Evolutionary conservation across 306 rosid genomes (phyloP).

Genomic region (Vigna reflexopilosa): DNA sequence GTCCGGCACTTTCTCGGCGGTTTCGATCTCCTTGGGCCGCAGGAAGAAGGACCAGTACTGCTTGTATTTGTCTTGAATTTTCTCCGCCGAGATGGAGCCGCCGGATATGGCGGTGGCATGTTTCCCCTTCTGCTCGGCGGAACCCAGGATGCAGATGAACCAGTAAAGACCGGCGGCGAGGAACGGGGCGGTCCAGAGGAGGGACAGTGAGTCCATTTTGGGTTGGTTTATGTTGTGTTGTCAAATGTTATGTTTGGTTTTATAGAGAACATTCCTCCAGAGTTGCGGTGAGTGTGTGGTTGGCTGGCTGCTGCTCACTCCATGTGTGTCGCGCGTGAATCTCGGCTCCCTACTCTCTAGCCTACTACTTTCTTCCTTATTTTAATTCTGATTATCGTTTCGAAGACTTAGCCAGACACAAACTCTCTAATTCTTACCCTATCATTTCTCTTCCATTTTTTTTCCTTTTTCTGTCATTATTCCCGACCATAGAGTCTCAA

Average conservation of each 20-base stretch:
- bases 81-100: slow-evolving; percentile 92
- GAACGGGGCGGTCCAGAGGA: slow-evolving; percentile 76
- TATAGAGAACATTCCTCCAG: too few species aligned
- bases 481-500: too few species aligned
- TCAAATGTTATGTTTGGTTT: neutral
- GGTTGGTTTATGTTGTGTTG: too few species aligned
- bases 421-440: too few species aligned
- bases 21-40: slow-evolving; percentile 94
- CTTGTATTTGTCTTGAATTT: slow-evolving; percentile 77
- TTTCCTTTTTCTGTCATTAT: too few species aligned
- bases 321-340: slow-evolving; percentile 61
- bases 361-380: too few species aligned
- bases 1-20: slow-evolving; percentile 83
- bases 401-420: too few species aligned
- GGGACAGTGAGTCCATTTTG: slow-evolving; percentile 72
- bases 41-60: slow-evolving; percentile 97
- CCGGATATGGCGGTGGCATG: slow-evolving; percentile 84
- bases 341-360: neutral
- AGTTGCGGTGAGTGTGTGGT: too few species aligned
- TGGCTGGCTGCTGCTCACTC: neutral
- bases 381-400: too few species aligned
- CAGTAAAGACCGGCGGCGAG: slow-evolving; percentile 88
- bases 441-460: too few species aligned
- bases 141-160: slow-evolving; percentile 88
- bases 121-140: slow-evolving; percentile 85